Evolutionary conservation across 148 eudicot genomes (phyloP).

Genomic region (Limonium bicolor): DNA sequence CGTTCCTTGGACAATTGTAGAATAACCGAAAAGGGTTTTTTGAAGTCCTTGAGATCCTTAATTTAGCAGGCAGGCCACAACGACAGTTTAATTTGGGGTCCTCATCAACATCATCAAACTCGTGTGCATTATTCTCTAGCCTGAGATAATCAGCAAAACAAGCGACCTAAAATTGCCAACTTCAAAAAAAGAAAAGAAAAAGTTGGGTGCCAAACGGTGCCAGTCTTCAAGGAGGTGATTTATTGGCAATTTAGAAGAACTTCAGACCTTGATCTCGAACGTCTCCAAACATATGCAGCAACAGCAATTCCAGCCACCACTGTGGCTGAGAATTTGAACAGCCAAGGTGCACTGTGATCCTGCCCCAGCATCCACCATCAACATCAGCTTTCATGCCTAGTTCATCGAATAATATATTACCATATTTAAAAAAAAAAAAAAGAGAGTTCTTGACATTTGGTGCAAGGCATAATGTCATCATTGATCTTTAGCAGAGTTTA

Average conservation of each 20-base stretch:
- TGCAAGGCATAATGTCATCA: too few species aligned
- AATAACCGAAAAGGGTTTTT: slow-evolving; percentile 25
- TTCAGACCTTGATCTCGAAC: slow-evolving; percentile 18
- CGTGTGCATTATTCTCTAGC: slow-evolving; percentile 14
- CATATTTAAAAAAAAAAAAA: background rate
- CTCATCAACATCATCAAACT: slow-evolving; percentile 10
- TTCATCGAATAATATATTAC: background rate
- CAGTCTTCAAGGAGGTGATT: background rate
- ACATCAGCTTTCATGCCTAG: slow-evolving; percentile 1
- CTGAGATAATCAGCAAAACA: background rate
- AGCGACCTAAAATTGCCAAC: too few species aligned
- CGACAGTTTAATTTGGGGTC: slow-evolving; percentile 17
- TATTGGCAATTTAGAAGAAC: background rate
- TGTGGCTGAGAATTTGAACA: slow-evolving; percentile 25
- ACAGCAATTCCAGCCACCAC: slow-evolving; percentile 28
- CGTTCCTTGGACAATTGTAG: slow-evolving; percentile 28
- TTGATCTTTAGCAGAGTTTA: too few species aligned
- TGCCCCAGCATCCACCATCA: slow-evolving; percentile 10
- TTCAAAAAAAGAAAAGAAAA: background rate
- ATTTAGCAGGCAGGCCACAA: slow-evolving; percentile 30
- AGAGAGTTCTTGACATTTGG: background rate
- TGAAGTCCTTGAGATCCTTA: slow-evolving; percentile 24
- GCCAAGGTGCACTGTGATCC: slow-evolving; percentile 28
- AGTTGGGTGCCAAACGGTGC: background rate
- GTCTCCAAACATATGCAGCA: slow-evolving; percentile 31